Evolutionary conservation across 1,284 basidiomycete species (phyloP).

Genomic region (Neotropicomus parvogracilis): DNA sequence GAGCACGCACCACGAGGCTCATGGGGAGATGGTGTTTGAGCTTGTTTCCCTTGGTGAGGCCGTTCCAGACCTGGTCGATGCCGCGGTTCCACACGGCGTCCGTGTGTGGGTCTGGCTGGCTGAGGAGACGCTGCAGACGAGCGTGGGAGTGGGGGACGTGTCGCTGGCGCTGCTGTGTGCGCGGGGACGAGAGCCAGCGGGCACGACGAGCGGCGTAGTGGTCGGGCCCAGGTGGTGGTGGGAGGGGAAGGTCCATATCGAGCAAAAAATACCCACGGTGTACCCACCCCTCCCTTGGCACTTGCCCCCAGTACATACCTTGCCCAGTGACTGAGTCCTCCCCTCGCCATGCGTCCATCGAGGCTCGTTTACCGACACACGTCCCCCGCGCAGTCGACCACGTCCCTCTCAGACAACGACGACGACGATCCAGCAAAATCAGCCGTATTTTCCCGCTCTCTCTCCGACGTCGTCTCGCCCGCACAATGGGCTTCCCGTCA

Average conservation of each 20-base stretch:
- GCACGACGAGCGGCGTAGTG: constrained; percentile 58
- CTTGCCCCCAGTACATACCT: too few species aligned
- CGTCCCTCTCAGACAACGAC: constrained; percentile 61
- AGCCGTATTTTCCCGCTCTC: constrained; percentile 44
- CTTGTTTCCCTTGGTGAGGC: constrained; percentile 51
- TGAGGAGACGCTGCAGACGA: constrained; percentile 54
- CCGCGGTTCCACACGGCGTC: constrained; percentile 56
- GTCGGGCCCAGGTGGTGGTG: constrained; percentile 59
- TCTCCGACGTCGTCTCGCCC: constrained; percentile 47
- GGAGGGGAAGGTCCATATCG: constrained; percentile 36
- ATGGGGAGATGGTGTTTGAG: constrained; percentile 60
- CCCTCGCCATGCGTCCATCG: constrained; percentile 29
- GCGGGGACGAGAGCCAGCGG: constrained; percentile 47
- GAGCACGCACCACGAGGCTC: constrained; percentile 52
- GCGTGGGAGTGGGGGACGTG: constrained; percentile 38
- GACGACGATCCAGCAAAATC: constrained; percentile 57
- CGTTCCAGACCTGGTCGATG: constrained; percentile 60
- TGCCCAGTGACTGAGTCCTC: too few species aligned
- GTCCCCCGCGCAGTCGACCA: constrained; percentile 53
- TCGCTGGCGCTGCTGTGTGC: constrained; percentile 16
- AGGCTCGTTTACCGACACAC: constrained; percentile 52
- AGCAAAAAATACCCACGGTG: constrained; percentile 24
- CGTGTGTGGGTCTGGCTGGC: constrained; percentile 43
- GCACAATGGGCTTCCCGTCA: constrained; percentile 61
- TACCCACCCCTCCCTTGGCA: too few species aligned